Evolutionary conservation across 2,329 filamentous ascomycete species (phyloP).

Genomic region (Verticillium nubilum): DNA sequence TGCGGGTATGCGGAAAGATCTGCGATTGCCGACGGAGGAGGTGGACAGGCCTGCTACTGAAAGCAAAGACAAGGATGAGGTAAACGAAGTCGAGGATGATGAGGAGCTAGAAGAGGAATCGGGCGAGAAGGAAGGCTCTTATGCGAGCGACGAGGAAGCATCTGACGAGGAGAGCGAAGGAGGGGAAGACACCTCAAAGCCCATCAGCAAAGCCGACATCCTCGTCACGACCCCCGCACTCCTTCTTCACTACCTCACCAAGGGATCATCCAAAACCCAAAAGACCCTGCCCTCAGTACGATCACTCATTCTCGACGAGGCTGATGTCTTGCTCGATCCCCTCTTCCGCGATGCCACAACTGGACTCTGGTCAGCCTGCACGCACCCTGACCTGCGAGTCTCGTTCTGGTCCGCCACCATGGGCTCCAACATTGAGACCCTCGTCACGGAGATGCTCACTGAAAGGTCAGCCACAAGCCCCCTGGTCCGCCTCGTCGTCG

Average conservation of each 20-base stretch:
- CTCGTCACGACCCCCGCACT: conserved; percentile 75
- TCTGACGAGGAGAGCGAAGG: conserved; percentile 30
- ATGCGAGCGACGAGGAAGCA: conserved; percentile 28
- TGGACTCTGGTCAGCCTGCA: conserved; percentile 76
- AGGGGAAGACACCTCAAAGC: conserved; percentile 24
- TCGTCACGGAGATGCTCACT: conserved; percentile 64
- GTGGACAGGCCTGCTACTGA: not conserved
- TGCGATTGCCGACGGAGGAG: conserved; percentile 55
- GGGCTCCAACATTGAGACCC: conserved; percentile 82
- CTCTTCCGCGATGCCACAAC: conserved; percentile 87
- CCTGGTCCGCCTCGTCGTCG: conserved; percentile 84
- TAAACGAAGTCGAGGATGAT: not conserved
- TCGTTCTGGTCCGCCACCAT: conserved; percentile 97
- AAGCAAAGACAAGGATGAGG: conserved; percentile 5
- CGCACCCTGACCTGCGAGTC: conserved; percentile 61
- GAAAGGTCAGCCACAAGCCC: conserved; percentile 36
- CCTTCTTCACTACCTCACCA: conserved; percentile 62
- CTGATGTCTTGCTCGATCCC: conserved; percentile 87
- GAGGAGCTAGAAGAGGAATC: conserved; percentile 21
- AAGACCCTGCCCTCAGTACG: conserved; percentile 60
- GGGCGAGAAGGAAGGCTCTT: conserved; percentile 17
- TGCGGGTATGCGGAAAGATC: conserved; percentile 79
- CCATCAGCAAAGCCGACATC: conserved; percentile 68
- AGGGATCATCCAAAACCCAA: conserved; percentile 34
- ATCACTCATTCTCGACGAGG: conserved; percentile 83